A percentile compares a stretch with the other conserved stretches of the same genome.
These are phyloP conservation scores for Phaeophleospora eucalypticola DNA, from an alignment of 2,329 filamentous ascomycete genomes.

Conservation along the genomic window DNA sequence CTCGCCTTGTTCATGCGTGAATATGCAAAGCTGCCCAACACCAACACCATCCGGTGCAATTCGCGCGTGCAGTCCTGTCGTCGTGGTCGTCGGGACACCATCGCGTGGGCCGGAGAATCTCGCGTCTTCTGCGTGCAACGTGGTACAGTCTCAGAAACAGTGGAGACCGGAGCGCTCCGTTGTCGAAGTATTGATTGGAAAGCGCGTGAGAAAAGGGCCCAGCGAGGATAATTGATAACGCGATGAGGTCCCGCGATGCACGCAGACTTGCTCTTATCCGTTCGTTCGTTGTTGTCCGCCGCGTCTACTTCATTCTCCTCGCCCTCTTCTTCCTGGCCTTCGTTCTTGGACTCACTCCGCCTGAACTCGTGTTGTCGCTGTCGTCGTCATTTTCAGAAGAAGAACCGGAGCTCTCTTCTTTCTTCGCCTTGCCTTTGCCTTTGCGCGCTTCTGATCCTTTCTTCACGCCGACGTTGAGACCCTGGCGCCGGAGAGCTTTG, in stretches of 20 bases:
- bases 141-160: constrained; percentile 7
- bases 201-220: too few relatives aligned
- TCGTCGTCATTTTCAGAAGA: constrained; percentile 17
- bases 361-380: constrained; percentile 8
- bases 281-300: constrained; percentile 1
- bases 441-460: constrained; percentile 66
- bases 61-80: too few relatives aligned
- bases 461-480: constrained; percentile 79
- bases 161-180: background rate
- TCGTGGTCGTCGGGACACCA: too few relatives aligned
- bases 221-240: too few relatives aligned
- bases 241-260: too few relatives aligned
- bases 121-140: constrained; percentile 1
- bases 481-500: constrained; percentile 70
- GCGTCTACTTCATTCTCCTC: constrained; percentile 18
- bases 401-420: constrained; percentile 12
- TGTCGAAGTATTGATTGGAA: too few relatives aligned
- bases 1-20: too few relatives aligned
- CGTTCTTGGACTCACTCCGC: constrained; percentile 15
- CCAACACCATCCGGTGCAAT: too few relatives aligned
- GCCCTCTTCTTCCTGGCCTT: constrained; percentile 22
- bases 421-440: constrained; percentile 30
- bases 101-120: too few relatives aligned
- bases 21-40: too few relatives aligned
- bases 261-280: background rate